A percentile compares a stretch with the other conserved stretches of the same genome.
Conservation (phyloP, 1,284 basidiomycete genomes). For the Erythrobasidium hasegawianum region DNA sequence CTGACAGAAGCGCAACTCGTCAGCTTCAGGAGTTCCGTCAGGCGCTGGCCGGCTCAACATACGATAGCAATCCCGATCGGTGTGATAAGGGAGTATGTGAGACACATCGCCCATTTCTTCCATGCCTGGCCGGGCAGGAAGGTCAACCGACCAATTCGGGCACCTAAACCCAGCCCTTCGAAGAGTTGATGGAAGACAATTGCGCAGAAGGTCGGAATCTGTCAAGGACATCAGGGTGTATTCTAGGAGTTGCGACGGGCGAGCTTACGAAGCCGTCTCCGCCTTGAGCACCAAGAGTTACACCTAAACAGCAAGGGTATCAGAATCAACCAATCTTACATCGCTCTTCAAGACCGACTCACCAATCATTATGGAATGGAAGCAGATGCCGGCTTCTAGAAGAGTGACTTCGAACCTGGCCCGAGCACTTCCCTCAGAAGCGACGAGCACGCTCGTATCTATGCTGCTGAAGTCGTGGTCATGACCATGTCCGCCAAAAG, state of each 20-base stretch:
- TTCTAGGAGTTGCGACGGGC: background rate
- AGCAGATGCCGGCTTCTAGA: constrained; percentile 53
- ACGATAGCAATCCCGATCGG: constrained; percentile 43
- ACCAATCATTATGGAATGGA: constrained; percentile 48
- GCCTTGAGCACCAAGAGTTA: constrained; percentile 46
- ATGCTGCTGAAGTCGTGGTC: constrained; percentile 37
- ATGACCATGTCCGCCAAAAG: constrained; percentile 32
- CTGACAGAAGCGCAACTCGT: too few relatives aligned
- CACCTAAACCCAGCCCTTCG: constrained; percentile 44
- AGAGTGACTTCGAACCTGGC: constrained; percentile 49
- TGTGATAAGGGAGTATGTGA: constrained; percentile 42
- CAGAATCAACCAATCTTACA: too few relatives aligned
- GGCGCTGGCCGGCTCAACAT: too few relatives aligned
- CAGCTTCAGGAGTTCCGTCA: too few relatives aligned
- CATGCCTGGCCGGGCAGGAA: constrained; percentile 25
- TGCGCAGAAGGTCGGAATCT: constrained; percentile 45
- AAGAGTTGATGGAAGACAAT: constrained; percentile 48
- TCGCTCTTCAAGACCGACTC: too few relatives aligned
- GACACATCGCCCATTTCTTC: constrained; percentile 43
- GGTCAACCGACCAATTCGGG: constrained; percentile 45
- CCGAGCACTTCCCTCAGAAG: constrained; percentile 36
- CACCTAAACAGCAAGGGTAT: constrained; percentile 36
- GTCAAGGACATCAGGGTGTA: background rate
- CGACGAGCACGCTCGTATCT: constrained; percentile 39
- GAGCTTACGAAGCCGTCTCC: constrained; percentile 17